Conservation (phyloP, 2,329 filamentous ascomycete genomes). For the Aspergillus quadrilineatus region DNA sequence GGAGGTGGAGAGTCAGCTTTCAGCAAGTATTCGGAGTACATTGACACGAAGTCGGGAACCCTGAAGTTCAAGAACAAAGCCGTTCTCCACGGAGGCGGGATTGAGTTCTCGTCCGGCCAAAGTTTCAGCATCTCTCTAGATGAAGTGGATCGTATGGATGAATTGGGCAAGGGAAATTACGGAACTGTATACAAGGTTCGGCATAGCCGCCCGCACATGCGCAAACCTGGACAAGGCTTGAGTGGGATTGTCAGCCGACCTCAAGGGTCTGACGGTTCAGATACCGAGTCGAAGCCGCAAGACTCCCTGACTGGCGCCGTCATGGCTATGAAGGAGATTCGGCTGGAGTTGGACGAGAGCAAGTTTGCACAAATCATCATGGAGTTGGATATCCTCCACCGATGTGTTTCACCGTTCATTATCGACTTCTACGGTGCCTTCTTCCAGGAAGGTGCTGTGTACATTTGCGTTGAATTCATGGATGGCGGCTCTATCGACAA, state of each 20-base stretch:
- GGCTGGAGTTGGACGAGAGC: slow-evolving; percentile 89
- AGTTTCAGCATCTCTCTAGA: slow-evolving; percentile 94
- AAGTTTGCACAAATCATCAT: slow-evolving; percentile 98
- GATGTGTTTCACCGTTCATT: slow-evolving; percentile 92
- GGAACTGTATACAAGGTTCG: slow-evolving; percentile 96
- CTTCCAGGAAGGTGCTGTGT: slow-evolving; percentile 97
- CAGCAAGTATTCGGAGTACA: slow-evolving; percentile 73
- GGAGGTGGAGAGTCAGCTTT: slow-evolving; percentile 54
- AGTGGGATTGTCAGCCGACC: slow-evolving; percentile 57
- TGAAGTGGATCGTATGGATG: slow-evolving; percentile 88
- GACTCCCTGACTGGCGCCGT: slow-evolving; percentile 61
- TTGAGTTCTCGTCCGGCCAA: slow-evolving; percentile 86
- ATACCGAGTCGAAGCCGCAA: slow-evolving; percentile 7
- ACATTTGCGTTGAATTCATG: slow-evolving; percentile 99
- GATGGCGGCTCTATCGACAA: slow-evolving; percentile 98
- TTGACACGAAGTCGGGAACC: slow-evolving; percentile 88
- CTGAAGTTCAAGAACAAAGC: slow-evolving; percentile 93
- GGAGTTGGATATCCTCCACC: slow-evolving; percentile 92
- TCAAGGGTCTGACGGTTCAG: slow-evolving; percentile 20
- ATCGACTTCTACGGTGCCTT: slow-evolving; percentile 99
- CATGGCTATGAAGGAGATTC: slow-evolving; percentile 99
- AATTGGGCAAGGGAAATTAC: slow-evolving; percentile 97
- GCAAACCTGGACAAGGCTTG: slow-evolving; percentile 59
- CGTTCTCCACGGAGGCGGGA: slow-evolving; percentile 80
- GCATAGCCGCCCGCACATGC: slow-evolving; percentile 70